phyloP scores from a whole-genome alignment of 331 rosid species.

The Ulmus americana region DNA sequence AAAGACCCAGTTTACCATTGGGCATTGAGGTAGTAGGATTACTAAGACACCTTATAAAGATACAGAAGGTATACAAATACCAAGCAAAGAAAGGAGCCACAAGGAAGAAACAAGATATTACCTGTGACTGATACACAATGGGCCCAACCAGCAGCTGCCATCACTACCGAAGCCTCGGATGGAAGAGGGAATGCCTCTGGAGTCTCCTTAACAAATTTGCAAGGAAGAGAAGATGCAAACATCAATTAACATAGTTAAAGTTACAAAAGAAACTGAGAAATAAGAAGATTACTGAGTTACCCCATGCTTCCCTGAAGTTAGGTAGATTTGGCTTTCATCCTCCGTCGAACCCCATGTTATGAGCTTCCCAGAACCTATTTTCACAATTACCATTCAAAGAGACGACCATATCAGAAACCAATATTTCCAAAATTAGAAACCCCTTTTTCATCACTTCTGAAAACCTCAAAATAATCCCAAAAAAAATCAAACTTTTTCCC shows the following conservation, averaged over 20 bases:
- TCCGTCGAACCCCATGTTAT: slow-evolving; percentile 81
- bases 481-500: no score
- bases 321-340: slow-evolving; percentile 62
- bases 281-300: slow-evolving; percentile 45
- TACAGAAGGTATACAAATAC: neutral
- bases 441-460: neutral
- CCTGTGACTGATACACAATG: slow-evolving; percentile 74
- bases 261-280: slow-evolving; percentile 6
- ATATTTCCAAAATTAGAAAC: neutral
- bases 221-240: slow-evolving; percentile 32
- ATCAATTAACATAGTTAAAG: slow-evolving; percentile 38
- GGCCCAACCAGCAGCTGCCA: slow-evolving; percentile 91
- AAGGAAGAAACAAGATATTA: slow-evolving; percentile 12
- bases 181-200: slow-evolving; percentile 68
- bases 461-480: no score
- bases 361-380: slow-evolving; percentile 62
- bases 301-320: slow-evolving; percentile 74
- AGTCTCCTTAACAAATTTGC: slow-evolving; percentile 55
- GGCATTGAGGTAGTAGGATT: neutral
- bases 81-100: neutral
- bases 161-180: slow-evolving; percentile 50
- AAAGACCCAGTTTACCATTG: neutral
- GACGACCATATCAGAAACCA: neutral
- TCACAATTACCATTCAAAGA: slow-evolving; percentile 6
- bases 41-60: neutral